Conservation (phyloP, 352 stramenopile genomes). For the Pythium oligandrum region DNA sequence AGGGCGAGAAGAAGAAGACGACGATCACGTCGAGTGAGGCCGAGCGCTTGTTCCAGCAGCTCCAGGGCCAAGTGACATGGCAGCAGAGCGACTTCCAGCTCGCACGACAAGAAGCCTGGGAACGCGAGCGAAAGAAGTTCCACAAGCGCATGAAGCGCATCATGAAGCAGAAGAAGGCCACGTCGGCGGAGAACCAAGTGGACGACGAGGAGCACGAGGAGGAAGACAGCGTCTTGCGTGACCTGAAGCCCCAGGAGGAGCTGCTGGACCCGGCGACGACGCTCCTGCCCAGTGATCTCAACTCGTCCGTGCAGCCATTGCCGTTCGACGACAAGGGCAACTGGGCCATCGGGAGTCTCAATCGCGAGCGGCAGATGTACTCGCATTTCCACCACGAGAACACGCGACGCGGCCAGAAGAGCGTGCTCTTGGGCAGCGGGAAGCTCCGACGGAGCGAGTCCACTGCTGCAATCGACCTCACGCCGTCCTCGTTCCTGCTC, state of each 20-base stretch:
- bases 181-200: background rate
- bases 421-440: conserved; percentile 25
- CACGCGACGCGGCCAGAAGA: conserved; percentile 47
- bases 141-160: conserved; percentile 68
- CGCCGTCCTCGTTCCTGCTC: conserved; percentile 62
- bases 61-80: conserved; percentile 63
- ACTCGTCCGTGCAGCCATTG: conserved; percentile 36
- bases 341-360: conserved; percentile 69
- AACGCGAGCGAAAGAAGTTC: conserved; percentile 61
- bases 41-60: conserved; percentile 54
- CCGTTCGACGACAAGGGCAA: conserved; percentile 79
- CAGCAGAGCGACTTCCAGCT: conserved; percentile 71
- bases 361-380: conserved; percentile 75
- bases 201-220: background rate
- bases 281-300: conserved; percentile 30
- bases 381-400: conserved; percentile 66
- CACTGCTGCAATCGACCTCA: conserved; percentile 39
- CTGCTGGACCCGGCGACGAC: conserved; percentile 10
- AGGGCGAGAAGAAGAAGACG: background rate
- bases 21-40: conserved; percentile 14
- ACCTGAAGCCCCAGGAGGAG: background rate
- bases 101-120: conserved; percentile 58
- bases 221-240: background rate
- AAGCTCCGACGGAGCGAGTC: conserved; percentile 32
- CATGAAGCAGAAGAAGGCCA: conserved; percentile 40